These are phyloP conservation scores for Fusarium continuum DNA, from an alignment of 2,329 filamentous ascomycete genomes.

Conservation along the genomic window DNA sequence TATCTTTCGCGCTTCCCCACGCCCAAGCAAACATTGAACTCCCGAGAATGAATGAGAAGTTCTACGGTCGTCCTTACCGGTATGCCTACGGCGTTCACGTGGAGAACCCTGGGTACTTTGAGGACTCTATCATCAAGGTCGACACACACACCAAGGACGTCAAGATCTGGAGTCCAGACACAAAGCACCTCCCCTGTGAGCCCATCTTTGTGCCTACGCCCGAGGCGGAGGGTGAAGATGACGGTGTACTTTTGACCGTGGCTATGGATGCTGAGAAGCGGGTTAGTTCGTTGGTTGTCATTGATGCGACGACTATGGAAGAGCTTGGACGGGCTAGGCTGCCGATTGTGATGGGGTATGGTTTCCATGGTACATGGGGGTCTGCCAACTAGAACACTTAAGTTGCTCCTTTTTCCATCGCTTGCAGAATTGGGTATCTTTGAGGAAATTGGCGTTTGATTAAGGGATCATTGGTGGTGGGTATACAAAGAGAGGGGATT, in stretches of 20 bases:
- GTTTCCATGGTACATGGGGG: conserved; percentile 11
- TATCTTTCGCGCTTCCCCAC: conserved; percentile 7
- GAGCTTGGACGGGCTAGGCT: conserved; percentile 10
- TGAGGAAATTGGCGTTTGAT: too few species aligned
- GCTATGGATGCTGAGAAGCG: conserved; percentile 4
- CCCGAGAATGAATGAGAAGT: conserved; percentile 3
- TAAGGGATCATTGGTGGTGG: too few species aligned
- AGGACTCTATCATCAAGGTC: conserved; percentile 23
- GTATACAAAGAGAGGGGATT: too few species aligned
- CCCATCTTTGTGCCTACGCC: conserved; percentile 12
- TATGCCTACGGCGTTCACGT: conserved; percentile 15
- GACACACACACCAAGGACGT: conserved; percentile 1
- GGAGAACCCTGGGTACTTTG: not conserved
- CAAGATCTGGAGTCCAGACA: not conserved
- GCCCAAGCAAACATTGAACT: conserved; percentile 7
- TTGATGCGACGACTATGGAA: conserved; percentile 9
- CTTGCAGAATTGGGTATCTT: too few species aligned
- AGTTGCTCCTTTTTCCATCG: too few species aligned
- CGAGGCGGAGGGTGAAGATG: not conserved
- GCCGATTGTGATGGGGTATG: conserved; percentile 13
- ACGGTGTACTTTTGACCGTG: conserved; percentile 5
- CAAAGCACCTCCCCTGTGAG: conserved; percentile 6
- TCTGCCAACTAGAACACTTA: not conserved
- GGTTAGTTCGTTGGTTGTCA: conserved; percentile 8
- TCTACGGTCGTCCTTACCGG: not conserved